A percentile compares a stretch with the other conserved stretches of the same genome.
Evolutionary conservation across 108 stramenopile species (phyloP).

Genomic region (Cyclotella cryptica): DNA sequence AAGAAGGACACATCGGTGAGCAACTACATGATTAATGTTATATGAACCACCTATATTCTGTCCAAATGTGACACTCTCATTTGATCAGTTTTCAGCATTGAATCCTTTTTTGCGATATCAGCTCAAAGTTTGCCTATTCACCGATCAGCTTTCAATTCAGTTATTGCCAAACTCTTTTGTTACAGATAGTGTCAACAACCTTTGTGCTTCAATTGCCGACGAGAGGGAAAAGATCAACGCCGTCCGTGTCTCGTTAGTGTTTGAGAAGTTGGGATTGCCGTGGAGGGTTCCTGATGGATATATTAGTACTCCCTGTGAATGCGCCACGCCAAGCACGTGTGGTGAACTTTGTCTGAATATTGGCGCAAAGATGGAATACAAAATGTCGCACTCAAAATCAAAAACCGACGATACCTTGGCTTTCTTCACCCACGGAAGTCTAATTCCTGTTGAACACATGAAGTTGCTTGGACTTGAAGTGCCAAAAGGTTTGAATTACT

Average conservation of each 20-base stretch:
- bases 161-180: constrained; percentile 35
- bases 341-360: constrained; percentile 9
- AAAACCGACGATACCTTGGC: not conserved
- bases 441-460: constrained; percentile 27
- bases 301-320: not conserved
- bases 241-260: not conserved
- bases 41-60: no score
- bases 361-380: not conserved
- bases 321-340: not conserved
- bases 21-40: not conserved
- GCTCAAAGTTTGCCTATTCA: constrained; percentile 35
- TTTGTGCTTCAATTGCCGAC: constrained; percentile 3
- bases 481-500: not conserved
- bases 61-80: not conserved
- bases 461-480: constrained; percentile 14
- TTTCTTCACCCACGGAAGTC: constrained; percentile 27
- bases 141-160: constrained; percentile 39
- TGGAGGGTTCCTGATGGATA: constrained; percentile 31
- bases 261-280: not conserved
- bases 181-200: constrained; percentile 13
- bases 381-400: not conserved
- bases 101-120: constrained; percentile 39
- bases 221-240: constrained; percentile 14
- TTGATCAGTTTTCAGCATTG: constrained; percentile 16
- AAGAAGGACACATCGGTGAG: constrained; percentile 41